phyloP scores from a whole-genome alignment of 2,329 filamentous ascomycete species.

The Neurospora sp. region DNA sequence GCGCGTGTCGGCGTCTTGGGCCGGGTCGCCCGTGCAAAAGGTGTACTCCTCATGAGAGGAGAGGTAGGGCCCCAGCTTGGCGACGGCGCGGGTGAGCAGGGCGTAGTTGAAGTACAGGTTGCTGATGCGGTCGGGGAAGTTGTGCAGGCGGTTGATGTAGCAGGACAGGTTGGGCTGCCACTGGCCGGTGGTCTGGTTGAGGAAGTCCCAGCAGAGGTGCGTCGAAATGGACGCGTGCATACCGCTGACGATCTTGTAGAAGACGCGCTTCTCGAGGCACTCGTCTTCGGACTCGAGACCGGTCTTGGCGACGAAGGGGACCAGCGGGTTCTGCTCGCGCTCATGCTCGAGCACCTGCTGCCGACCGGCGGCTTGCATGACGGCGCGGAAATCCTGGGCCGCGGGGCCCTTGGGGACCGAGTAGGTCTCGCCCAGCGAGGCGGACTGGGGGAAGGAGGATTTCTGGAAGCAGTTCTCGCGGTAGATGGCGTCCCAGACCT shows the following conservation, averaged over 20 bases:
- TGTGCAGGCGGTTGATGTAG: constrained; percentile 78
- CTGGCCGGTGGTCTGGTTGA: constrained; percentile 88
- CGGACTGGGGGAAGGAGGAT: constrained; percentile 52
- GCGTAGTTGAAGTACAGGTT: constrained; percentile 99
- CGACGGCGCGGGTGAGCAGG: constrained; percentile 80
- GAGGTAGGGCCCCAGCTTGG: constrained; percentile 78
- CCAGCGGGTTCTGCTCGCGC: constrained; percentile 44
- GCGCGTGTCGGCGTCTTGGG: constrained; percentile 71
- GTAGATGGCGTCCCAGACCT: constrained; percentile 96
- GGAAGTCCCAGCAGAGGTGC: constrained; percentile 90
- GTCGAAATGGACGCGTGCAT: constrained; percentile 98
- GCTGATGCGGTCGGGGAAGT: constrained; percentile 80
- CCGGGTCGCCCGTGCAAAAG: constrained; percentile 80
- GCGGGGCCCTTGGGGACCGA: constrained; percentile 39
- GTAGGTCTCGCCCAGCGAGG: constrained; percentile 37
- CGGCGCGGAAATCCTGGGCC: constrained; percentile 50
- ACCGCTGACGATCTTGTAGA: constrained; percentile 87
- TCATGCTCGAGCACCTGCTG: constrained; percentile 53
- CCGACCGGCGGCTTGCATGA: constrained; percentile 48
- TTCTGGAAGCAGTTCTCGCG: constrained; percentile 89
- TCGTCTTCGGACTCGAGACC: constrained; percentile 76
- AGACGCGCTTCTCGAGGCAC: constrained; percentile 97
- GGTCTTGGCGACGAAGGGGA: constrained; percentile 51
- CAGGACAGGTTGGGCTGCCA: constrained; percentile 89
- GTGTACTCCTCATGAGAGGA: constrained; percentile 56